Evolutionary conservation across 352 stramenopile species (phyloP), one percentile per base, ranked within the genome.

Genomic region (Phytophthora pistaciae): DNA sequence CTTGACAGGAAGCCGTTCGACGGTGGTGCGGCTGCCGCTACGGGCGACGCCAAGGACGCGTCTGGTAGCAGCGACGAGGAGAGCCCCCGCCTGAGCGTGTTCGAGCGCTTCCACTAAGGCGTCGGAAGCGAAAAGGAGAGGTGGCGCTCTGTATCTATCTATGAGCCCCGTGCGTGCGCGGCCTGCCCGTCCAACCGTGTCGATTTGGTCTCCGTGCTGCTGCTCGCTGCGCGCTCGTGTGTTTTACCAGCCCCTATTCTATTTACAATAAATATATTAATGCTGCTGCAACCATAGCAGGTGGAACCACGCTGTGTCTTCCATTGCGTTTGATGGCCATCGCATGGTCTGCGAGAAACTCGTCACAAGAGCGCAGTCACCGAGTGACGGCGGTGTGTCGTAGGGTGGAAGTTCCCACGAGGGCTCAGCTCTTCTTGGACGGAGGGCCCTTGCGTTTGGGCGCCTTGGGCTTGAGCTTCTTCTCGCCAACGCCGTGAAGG

Each of bases 221-320:
- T 74, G 68, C 61, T 72, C 68, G 63, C 65, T 74, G 63, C 66
- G 36, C 66, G 67, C 68, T 77, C 70, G 69, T 75, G 71, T 75
- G 73, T 78, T 78, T 78, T 72, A 78, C 75, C 68, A 79, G 74
- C 80, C 80, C 84, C 80, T 92, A 92, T 92, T 92, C 91, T 91
- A 83, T 88, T 78, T 87, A 80, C 81, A 82, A 91, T 92, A 91
- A 91, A 91, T 91, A 93, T 91, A 79, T 70, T 76, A 76, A 75
- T 49, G 42, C 42, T 71, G 61, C 57, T 76, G 67, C 61, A 70
- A 25, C 29, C 33, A 59, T 60, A 66, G 72, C 72, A 79, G 67
- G 66, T 78, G 60, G 40, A 68, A 68, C 49, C 31, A 36, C 31
- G 31, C 31, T 10, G 31, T 36, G 31, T 36, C 31, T 10, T 36